These are phyloP conservation scores for Botryobasidium botryosum DNA, from an alignment of 768 basidiomycete genomes.

Conservation along the genomic window DNA sequence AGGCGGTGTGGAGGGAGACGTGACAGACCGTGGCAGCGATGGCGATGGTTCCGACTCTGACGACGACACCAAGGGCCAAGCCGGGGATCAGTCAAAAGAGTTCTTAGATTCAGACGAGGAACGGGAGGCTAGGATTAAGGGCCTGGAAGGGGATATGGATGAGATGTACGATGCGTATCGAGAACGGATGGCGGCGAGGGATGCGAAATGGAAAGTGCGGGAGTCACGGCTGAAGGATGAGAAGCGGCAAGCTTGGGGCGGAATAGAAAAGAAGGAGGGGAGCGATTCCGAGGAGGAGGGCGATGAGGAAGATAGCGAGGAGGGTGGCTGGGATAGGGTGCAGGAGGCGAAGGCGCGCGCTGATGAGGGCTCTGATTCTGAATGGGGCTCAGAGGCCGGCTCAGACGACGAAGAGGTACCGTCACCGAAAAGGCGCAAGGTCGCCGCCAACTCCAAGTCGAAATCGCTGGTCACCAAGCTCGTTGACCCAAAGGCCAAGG, in stretches of 20 bases:
- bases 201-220: conserved; percentile 74
- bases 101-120: conserved; percentile 43
- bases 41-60: conserved; percentile 20
- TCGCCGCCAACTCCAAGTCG: conserved; percentile 14
- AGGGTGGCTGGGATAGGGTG: conserved; percentile 58
- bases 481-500: conserved; percentile 21
- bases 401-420: conserved; percentile 16
- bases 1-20: conserved; percentile 33
- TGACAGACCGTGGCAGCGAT: no score
- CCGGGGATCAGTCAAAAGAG: conserved; percentile 26
- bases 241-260: conserved; percentile 58
- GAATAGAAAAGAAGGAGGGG: conserved; percentile 33
- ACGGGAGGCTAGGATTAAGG: conserved; percentile 36
- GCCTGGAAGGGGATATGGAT: conserved; percentile 76
- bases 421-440: conserved; percentile 23
- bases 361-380: conserved; percentile 26
- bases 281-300: conserved; percentile 21
- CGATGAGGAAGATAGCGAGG: conserved; percentile 18
- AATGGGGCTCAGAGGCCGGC: conserved; percentile 34
- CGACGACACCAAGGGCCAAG: conserved; percentile 14
- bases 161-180: conserved; percentile 78
- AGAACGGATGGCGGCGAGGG: conserved; percentile 59
- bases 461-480: conserved; percentile 32
- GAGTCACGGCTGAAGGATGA: conserved; percentile 58
- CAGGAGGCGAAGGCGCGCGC: conserved; percentile 13